A percentile compares a stretch with the other conserved stretches of the same genome.
Conservation (phyloP, 306 rosid genomes). For the Herpetospermum pedunculosum region DNA sequence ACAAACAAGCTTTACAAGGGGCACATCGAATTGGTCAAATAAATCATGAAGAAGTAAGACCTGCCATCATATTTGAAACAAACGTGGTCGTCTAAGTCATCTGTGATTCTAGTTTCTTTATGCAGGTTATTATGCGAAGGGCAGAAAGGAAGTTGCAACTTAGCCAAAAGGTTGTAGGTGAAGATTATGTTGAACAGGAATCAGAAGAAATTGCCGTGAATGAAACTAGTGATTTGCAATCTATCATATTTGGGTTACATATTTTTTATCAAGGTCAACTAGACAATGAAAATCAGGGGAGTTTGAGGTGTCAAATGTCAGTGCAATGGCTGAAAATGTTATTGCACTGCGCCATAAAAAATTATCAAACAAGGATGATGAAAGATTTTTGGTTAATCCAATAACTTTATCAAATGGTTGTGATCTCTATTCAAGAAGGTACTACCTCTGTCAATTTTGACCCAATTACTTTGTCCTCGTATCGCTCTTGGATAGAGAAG, state of each 20-base stretch:
- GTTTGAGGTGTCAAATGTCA: conserved; percentile 37
- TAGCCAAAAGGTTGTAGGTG: conserved; percentile 68
- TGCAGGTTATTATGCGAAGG: conserved; percentile 81
- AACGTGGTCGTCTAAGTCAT: neutral
- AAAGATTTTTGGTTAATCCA: conserved; percentile 61
- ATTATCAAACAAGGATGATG: conserved; percentile 30
- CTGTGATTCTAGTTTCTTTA: conserved; percentile 17
- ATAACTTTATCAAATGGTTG: conserved; percentile 23
- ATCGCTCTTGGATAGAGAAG: conserved; percentile 80
- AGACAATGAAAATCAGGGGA: conserved; percentile 24
- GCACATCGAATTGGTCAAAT: conserved; percentile 91
- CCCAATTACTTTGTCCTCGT: conserved; percentile 55
- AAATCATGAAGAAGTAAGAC: conserved; percentile 80
- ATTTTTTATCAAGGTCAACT: conserved; percentile 47
- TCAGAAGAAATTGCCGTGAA: conserved; percentile 32
- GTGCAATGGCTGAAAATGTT: conserved; percentile 57
- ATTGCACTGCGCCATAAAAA: conserved; percentile 42
- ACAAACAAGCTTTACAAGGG: conserved; percentile 89
- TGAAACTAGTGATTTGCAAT: conserved; percentile 55
- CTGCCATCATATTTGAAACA: conserved; percentile 5
- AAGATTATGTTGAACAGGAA: conserved; percentile 35
- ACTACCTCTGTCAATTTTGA: conserved; percentile 25
- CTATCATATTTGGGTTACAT: conserved; percentile 68
- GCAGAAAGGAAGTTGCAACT: conserved; percentile 81
- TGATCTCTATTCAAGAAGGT: conserved; percentile 27